These are phyloP conservation scores for Epichloe glyceriae DNA, from an alignment of 2,329 filamentous ascomycete genomes.

Conservation along the genomic window DNA sequence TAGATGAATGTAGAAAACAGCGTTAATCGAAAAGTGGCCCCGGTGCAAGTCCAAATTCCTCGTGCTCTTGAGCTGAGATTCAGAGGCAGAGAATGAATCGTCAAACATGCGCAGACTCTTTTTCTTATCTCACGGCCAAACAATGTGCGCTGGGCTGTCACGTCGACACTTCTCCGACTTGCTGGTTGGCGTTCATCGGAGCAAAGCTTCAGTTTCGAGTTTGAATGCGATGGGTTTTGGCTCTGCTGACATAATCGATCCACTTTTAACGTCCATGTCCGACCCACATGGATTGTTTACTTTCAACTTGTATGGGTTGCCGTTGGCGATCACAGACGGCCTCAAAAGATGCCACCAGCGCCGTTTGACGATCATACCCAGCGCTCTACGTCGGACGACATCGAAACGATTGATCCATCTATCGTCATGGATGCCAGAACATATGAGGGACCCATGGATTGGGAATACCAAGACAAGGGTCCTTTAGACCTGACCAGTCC, in stretches of 20 bases:
- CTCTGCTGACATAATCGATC: conserved; percentile 18
- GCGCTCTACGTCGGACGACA: background rate
- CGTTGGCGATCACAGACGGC: conserved; percentile 10
- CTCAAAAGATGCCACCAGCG: background rate
- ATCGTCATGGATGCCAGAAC: conserved; percentile 39
- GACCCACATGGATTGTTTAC: conserved; percentile 21
- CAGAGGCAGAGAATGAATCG: background rate
- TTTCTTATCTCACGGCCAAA: background rate
- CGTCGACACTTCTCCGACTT: background rate
- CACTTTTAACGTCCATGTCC: conserved; percentile 1
- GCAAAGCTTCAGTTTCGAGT: background rate
- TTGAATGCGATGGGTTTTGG: background rate
- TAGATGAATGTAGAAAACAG: background rate
- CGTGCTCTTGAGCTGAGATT: background rate
- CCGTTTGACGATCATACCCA: background rate
- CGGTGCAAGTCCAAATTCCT: background rate
- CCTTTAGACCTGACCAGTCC: conserved; percentile 49
- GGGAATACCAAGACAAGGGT: conserved; percentile 46
- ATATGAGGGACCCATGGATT: conserved; percentile 52
- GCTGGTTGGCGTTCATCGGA: background rate
- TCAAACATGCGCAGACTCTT: no score
- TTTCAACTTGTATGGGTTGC: conserved; percentile 16
- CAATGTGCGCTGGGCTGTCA: background rate
- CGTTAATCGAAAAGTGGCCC: background rate
- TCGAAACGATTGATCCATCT: background rate